Evolutionary conservation across 345 rosid species (phyloP), one percentile per base, ranked within the genome.

Genomic region (Chamaenerion angustifolium): DNA sequence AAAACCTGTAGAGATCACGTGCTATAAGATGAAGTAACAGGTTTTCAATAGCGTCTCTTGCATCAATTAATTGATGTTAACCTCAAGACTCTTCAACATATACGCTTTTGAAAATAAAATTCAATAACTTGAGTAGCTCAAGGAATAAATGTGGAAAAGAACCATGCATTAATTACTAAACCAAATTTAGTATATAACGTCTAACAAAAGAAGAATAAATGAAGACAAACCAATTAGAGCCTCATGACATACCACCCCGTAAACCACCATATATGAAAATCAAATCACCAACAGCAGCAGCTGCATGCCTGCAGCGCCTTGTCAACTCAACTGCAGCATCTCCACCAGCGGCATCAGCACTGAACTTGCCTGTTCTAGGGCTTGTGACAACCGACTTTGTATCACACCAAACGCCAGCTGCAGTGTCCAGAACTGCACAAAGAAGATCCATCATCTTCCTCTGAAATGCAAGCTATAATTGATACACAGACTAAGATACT

Each of bases 401-500:
- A 80, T 92, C 98, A 70, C 98, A 92, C 98, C 98, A 92, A 65
- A 92, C 98, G 61, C 98, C 98, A n/a, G 98, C 96, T 46, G 98
- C 96, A 62, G 98, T 92, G 73, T 92, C 98, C 78, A 92, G 73
- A 50, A 92, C 98, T 92, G 60, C 40, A 78, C 47, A 64, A 44
- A 49, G 45, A 40, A 56, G 45, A 35, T 6, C 17, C 37, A 27
- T 17, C 16, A 56, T 8, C 25, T 56, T n/a, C 19, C 25, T 21
- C 25, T 21, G 25, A 21, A 21, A 21, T 21, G 25, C 25, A 21
- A 21, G 25, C 25, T 21, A 21, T 21, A 21, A 21, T 21, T 9
- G 16, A 3, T 40, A 42, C 21, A 15, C 23, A 8, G 14, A 21
- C 10, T 12, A 16, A 19, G 12, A 21, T 21, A 21, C 25, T 21